A percentile compares a stretch with the other conserved stretches of the same genome.
phyloP scores from a whole-genome alignment of 2,329 filamentous ascomycete genomes.

The Ramularia endophylla region DNA sequence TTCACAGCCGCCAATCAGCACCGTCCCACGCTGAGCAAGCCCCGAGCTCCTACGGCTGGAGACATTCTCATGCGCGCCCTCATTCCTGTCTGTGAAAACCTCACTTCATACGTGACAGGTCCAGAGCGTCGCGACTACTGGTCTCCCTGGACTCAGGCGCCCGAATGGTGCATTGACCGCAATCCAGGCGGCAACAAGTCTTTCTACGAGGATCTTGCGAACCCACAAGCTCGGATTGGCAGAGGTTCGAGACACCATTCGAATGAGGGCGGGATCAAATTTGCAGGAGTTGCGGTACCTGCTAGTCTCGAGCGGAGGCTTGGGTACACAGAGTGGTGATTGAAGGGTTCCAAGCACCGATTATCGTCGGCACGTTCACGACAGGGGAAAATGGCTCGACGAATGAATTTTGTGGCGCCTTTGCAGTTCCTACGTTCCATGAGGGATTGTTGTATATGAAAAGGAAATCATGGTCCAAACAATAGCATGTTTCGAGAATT shows the following conservation, averaged over 20 bases:
- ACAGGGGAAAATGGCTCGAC: too few species aligned
- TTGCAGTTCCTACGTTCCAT: too few species aligned
- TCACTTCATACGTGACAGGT: constrained; percentile 37
- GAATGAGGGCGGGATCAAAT: neutral
- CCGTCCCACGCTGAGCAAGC: neutral
- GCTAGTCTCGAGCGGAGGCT: neutral
- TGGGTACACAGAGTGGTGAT: too few species aligned
- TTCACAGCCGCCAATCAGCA: constrained; percentile 1
- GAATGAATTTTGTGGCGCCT: too few species aligned
- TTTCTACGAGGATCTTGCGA: constrained; percentile 32
- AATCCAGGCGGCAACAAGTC: constrained; percentile 33
- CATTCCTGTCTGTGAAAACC: constrained; percentile 38
- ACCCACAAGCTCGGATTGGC: too few species aligned
- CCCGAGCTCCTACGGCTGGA: constrained; percentile 7
- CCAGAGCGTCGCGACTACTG: constrained; percentile 35
- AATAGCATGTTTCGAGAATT: too few species aligned
- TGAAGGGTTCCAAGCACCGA: too few species aligned
- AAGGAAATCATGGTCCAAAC: too few species aligned
- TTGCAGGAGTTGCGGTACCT: constrained; percentile 1
- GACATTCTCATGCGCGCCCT: constrained; percentile 32
- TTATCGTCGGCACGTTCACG: too few species aligned
- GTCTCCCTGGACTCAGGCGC: constrained; percentile 34
- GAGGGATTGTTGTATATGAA: too few species aligned
- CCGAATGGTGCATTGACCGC: constrained; percentile 36
- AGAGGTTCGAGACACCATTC: neutral